phyloP scores from a whole-genome alignment of 2,329 filamentous ascomycete species.

The Aspergillus awamori region DNA sequence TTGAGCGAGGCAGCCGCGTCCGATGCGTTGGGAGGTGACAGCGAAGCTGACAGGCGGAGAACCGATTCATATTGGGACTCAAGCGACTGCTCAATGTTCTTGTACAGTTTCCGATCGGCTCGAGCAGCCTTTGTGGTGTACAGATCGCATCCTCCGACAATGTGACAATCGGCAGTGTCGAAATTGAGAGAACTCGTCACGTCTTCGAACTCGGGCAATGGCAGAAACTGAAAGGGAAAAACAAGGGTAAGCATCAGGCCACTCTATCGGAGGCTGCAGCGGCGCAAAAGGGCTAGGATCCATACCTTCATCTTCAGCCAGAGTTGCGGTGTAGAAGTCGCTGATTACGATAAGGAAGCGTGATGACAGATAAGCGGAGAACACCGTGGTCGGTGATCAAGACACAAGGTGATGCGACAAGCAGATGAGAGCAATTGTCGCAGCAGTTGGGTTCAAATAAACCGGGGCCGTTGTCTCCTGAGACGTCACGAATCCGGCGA shows the following conservation, averaged over 20 bases:
- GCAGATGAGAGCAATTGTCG: slow-evolving; percentile 11
- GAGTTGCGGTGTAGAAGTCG: slow-evolving; percentile 9
- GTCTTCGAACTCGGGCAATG: slow-evolving; percentile 85
- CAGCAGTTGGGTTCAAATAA: slow-evolving; percentile 9
- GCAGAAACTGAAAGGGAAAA: slow-evolving; percentile 71
- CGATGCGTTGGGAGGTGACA: slow-evolving; percentile 79
- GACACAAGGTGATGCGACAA: slow-evolving; percentile 6
- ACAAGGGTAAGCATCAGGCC: background rate
- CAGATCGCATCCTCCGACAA: slow-evolving; percentile 90
- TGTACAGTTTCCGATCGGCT: slow-evolving; percentile 95
- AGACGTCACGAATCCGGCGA: slow-evolving; percentile 42
- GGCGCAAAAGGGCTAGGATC: background rate
- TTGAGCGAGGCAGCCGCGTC: slow-evolving; percentile 69
- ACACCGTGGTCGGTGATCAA: background rate
- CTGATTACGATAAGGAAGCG: slow-evolving; percentile 4
- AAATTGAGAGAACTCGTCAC: slow-evolving; percentile 94
- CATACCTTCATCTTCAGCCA: slow-evolving; percentile 26
- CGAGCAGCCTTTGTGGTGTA: slow-evolving; percentile 97
- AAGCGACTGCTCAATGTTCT: slow-evolving; percentile 87
- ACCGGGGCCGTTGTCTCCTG: slow-evolving; percentile 23
- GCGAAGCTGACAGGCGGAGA: slow-evolving; percentile 79
- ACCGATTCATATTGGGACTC: slow-evolving; percentile 90
- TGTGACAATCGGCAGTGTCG: slow-evolving; percentile 87
- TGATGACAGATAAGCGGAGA: background rate
- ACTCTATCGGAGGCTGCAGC: background rate